A percentile compares a stretch with the other conserved stretches of the same genome.
Conservation (phyloP, 1,284 basidiomycete species). For the Cryptococcus jaspeensis region DNA sequence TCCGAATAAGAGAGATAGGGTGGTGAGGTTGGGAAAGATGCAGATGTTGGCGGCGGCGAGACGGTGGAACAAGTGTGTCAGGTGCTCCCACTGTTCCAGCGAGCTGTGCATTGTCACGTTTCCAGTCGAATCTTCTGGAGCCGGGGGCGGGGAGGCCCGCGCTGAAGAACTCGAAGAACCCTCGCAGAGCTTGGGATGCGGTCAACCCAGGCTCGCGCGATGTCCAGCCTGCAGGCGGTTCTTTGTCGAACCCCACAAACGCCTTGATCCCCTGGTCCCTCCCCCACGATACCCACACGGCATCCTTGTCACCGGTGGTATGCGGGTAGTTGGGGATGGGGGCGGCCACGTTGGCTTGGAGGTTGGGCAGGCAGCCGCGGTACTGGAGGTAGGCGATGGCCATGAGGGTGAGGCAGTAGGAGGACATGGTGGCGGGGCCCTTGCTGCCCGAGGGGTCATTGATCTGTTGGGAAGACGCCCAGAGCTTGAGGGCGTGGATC, state of each 20-base stretch:
- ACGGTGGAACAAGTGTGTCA: constrained; percentile 1
- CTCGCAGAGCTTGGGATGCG: constrained; percentile 34
- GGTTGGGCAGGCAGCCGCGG: constrained; percentile 42
- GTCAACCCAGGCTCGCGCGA: constrained; percentile 21
- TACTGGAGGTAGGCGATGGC: constrained; percentile 49
- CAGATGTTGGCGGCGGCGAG: not conserved
- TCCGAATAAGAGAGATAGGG: too few relatives aligned
- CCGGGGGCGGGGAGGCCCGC: not conserved
- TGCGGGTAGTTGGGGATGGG: constrained; percentile 8
- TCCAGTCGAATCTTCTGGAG: not conserved
- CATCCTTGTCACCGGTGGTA: constrained; percentile 19
- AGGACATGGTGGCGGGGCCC: constrained; percentile 46
- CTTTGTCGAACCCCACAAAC: constrained; percentile 27
- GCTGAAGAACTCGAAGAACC: constrained; percentile 40
- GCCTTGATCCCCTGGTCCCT: constrained; percentile 36
- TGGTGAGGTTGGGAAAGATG: constrained; percentile 4
- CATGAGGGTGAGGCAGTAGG: constrained; percentile 51
- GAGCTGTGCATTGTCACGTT: too few relatives aligned
- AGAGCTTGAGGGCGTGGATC: constrained; percentile 48
- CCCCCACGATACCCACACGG: constrained; percentile 44
- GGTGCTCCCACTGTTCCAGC: too few relatives aligned
- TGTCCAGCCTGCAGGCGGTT: constrained; percentile 26
- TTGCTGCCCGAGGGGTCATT: constrained; percentile 44
- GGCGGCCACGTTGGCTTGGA: constrained; percentile 33
- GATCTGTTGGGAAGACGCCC: constrained; percentile 42